Evolutionary conservation across 768 basidiomycete species (phyloP).

Genomic region (Tubosaeta sp.): DNA sequence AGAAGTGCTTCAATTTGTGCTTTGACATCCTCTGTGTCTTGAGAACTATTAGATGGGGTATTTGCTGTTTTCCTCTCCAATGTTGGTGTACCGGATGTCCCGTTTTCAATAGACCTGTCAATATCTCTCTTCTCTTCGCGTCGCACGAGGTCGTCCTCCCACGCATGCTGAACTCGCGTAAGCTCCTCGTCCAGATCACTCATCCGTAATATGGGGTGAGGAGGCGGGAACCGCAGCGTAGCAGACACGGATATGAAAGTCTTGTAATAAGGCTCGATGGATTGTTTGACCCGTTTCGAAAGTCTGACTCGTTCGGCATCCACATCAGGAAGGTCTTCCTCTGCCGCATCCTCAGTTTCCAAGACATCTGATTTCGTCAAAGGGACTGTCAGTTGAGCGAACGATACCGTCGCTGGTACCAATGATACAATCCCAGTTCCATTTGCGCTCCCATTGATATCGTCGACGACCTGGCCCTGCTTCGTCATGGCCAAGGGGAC

Average conservation of each 20-base stretch:
- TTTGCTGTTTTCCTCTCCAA: conserved; percentile 22
- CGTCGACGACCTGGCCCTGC: conserved; percentile 24
- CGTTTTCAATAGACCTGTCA: conserved; percentile 12
- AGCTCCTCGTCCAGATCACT: conserved; percentile 81
- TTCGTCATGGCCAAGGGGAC: conserved; percentile 40
- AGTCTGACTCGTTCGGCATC: conserved; percentile 68
- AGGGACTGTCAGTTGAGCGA: conserved; percentile 20
- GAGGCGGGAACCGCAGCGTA: conserved; percentile 87
- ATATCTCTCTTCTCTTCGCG: conserved; percentile 59
- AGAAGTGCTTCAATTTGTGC: conserved; percentile 61
- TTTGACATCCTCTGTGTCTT: conserved; percentile 49
- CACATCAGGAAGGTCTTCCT: conserved; percentile 57
- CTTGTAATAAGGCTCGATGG: conserved; percentile 76
- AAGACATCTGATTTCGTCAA: conserved; percentile 4
- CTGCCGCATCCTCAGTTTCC: conserved; percentile 28
- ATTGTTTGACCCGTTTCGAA: conserved; percentile 73
- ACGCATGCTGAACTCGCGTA: conserved; percentile 61
- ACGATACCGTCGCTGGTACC: conserved; percentile 23
- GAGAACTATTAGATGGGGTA: conserved; percentile 9
- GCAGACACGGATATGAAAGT: conserved; percentile 95
- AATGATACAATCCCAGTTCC: conserved; percentile 9
- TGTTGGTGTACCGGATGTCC: conserved; percentile 26
- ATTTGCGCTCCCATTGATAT: conserved; percentile 21
- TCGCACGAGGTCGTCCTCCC: conserved; percentile 84
- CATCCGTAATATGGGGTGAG: conserved; percentile 84